Evolutionary conservation across 1,139 yeast genomes (phyloP), one percentile per base, ranked within the genome.

Genomic region (Hanseniaspora gamundiae): DNA sequence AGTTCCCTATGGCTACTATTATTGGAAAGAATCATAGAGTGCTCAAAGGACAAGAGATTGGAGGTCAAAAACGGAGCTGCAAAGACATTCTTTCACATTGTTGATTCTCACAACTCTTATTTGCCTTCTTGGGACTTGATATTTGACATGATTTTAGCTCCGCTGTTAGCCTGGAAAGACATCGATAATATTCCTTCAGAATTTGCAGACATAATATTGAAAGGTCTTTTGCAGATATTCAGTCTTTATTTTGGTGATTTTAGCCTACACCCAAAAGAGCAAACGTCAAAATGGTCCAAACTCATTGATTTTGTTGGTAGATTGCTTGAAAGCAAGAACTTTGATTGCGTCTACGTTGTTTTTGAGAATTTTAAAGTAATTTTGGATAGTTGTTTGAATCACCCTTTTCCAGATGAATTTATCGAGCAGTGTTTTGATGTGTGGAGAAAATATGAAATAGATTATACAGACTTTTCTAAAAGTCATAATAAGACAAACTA

Each of bases 31-130:
- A 63, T 88, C 36, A 78, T 87, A 0, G 70, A 70, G 22, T 71
- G 86, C 26, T 73, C 87, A 0, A 58, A 65, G 27, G 93, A 84
- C 52, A 52, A 69, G 1, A 70, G 95, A 46, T 74, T 81, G 0
- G 94, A 86, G 52, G 95, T 88, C 1, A 70, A 94, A 50, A 86
- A 86, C 56, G 95, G 95, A 2, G 79, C 95, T 0, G 74, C 86
- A 26, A 94, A 86, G 57, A 88, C 95, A 0, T 77, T 87, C 52
- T 85, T 85, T 61, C 78, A 88, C 52, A 80, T 88, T 36, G 70
- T 87, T 47, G 94, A 86, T 45, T 78, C 88, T 1, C 91, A 84
- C 59, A 86, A 91, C 0, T 57, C 64, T 11, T 65, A 68, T 30
- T 65, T 80, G 35, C 70, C 76, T 1, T 65, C 73, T 2, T 80